Percentiles rank a stretch among this genome's conserved stretches.
phyloP scores from a whole-genome alignment of 2,329 filamentous ascomycete species.

The Botryotinia convoluta region DNA sequence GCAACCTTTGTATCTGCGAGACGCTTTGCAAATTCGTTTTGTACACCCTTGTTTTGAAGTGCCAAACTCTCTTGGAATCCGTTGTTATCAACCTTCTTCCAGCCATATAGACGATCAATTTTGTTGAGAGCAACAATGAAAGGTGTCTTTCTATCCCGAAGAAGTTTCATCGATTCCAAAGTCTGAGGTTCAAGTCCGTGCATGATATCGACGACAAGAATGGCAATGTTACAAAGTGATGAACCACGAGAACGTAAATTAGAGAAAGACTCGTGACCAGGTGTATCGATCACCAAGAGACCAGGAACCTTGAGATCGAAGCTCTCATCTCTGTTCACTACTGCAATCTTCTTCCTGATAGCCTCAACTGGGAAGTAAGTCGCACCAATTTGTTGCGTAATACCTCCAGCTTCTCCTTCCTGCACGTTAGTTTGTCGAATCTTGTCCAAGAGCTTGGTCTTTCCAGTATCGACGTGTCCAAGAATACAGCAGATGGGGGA shows the following conservation, averaged over 20 bases:
- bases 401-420: slow-evolving; percentile 98
- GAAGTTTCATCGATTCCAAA: slow-evolving; percentile 91
- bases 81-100: slow-evolving; percentile 99
- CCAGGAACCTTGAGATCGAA: slow-evolving; percentile 98
- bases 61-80: slow-evolving; percentile 91
- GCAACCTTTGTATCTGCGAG: slow-evolving; percentile 88
- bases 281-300: slow-evolving; percentile 94
- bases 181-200: slow-evolving; percentile 98
- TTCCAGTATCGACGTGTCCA: slow-evolving; percentile 99
- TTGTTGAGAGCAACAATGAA: slow-evolving; percentile 99
- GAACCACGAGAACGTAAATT: slow-evolving; percentile 96
- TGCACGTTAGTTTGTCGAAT: slow-evolving; percentile 98
- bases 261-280: slow-evolving; percentile 99
- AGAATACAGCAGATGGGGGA: slow-evolving; percentile 99
- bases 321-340: slow-evolving; percentile 84
- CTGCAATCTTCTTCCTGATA: slow-evolving; percentile 84
- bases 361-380: slow-evolving; percentile 98
- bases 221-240: slow-evolving; percentile 98
- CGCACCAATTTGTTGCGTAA: slow-evolving; percentile 98
- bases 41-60: slow-evolving; percentile 87
- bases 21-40: slow-evolving; percentile 90
- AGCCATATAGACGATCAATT: slow-evolving; percentile 98
- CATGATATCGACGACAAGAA: slow-evolving; percentile 99
- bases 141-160: slow-evolving; percentile 90
- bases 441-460: slow-evolving; percentile 99